Percentiles rank a stretch among this genome's conserved stretches.
phyloP scores from a whole-genome alignment of 768 basidiomycete genomes.

The Cystofilobasidium capitatum region DNA sequence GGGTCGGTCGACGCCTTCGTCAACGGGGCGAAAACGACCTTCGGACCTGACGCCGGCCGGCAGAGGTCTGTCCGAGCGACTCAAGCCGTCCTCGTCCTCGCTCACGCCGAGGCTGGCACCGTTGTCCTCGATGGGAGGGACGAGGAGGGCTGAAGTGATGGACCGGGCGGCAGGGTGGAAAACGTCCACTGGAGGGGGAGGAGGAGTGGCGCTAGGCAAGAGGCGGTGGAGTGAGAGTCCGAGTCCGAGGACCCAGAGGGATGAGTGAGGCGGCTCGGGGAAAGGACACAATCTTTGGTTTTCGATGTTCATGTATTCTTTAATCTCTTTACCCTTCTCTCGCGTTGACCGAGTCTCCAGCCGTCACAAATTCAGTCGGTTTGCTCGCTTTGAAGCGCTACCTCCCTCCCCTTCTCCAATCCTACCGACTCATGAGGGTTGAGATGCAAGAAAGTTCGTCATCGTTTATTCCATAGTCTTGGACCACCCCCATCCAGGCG shows the following conservation, averaged over 20 bases:
- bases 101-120: background rate
- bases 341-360: too few species aligned
- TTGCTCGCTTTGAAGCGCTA: too few species aligned
- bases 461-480: too few species aligned
- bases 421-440: too few species aligned
- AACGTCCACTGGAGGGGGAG: constrained; percentile 8
- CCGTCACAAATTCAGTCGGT: too few species aligned
- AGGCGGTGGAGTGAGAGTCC: constrained; percentile 29
- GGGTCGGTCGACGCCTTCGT: background rate
- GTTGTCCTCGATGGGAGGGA: background rate
- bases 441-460: too few species aligned
- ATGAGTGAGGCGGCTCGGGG: constrained; percentile 52
- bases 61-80: constrained; percentile 21
- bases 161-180: constrained; percentile 19
- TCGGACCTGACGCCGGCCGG: constrained; percentile 28
- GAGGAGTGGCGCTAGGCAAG: constrained; percentile 13
- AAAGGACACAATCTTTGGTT: too few species aligned
- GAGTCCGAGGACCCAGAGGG: constrained; percentile 9
- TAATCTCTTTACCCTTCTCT: too few species aligned
- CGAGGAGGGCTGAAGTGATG: constrained; percentile 24
- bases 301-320: too few species aligned
- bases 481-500: too few species aligned
- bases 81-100: background rate
- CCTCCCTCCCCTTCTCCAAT: too few species aligned
- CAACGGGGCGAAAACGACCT: constrained; percentile 10